Conservation (phyloP, 2,329 filamentous ascomycete species). For the Akanthomyces uredinophilus region DNA sequence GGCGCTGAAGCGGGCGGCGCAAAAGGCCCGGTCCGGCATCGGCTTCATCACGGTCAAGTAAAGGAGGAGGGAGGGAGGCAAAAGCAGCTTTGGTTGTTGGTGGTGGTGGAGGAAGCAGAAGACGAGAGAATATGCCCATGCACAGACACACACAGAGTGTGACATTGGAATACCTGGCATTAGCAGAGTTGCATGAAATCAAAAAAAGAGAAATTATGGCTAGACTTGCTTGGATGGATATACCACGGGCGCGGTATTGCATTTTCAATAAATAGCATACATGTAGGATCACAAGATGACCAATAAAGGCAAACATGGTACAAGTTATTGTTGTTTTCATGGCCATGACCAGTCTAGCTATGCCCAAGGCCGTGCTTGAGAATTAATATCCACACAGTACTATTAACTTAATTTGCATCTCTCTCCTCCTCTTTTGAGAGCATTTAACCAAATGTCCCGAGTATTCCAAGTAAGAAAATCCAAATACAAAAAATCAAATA, state of each 20-base stretch:
- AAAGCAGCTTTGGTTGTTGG: too few species aligned
- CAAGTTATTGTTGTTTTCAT: background rate
- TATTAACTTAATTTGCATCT: conserved; percentile 4
- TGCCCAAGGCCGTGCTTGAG: background rate
- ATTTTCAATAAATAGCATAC: background rate
- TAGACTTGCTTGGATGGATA: background rate
- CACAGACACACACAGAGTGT: too few species aligned
- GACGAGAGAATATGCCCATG: too few species aligned
- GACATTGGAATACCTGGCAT: too few species aligned
- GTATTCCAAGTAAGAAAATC: too few species aligned
- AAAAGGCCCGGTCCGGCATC: conserved; percentile 54
- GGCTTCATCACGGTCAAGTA: conserved; percentile 63
- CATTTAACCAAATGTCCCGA: background rate
- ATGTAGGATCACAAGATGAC: background rate
- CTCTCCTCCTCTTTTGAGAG: background rate
- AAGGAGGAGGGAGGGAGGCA: conserved; percentile 9
- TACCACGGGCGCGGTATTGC: background rate
- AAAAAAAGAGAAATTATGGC: too few species aligned
- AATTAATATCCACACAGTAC: conserved; percentile 6
- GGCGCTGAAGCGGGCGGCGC: conserved; percentile 52
- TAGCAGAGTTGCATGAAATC: too few species aligned
- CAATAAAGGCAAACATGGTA: background rate
- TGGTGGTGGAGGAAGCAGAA: too few species aligned
- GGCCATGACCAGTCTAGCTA: background rate
- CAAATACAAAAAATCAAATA: conserved; percentile 3